Evolutionary conservation across 495 filamentous ascomycete species (phyloP).

Genomic region (Antarctomyces pellizariae): DNA sequence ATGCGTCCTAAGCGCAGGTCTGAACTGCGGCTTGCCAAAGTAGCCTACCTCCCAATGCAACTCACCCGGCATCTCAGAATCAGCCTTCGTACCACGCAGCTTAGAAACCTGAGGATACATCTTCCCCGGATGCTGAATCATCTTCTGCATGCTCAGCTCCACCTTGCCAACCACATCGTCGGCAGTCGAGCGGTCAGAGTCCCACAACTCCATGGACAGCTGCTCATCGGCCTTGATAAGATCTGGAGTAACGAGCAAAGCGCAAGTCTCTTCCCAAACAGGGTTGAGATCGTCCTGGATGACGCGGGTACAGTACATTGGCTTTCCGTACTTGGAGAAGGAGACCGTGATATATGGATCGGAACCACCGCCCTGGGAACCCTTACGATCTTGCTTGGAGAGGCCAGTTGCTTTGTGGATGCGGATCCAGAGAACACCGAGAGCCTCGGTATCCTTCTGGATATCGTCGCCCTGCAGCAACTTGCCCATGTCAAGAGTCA

Average conservation of each 20-base stretch:
- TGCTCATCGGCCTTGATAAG: constrained; percentile 84
- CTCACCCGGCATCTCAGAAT: constrained; percentile 75
- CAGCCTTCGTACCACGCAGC: constrained; percentile 55
- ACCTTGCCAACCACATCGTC: constrained; percentile 91
- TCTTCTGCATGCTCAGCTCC: constrained; percentile 75
- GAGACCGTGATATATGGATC: constrained; percentile 69
- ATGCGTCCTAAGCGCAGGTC: constrained; percentile 60
- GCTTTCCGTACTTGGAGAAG: constrained; percentile 76
- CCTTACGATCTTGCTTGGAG: constrained; percentile 75
- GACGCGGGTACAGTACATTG: constrained; percentile 90
- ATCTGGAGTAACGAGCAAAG: constrained; percentile 62
- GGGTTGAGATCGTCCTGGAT: constrained; percentile 90
- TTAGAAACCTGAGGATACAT: constrained; percentile 87
- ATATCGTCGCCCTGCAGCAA: constrained; percentile 79
- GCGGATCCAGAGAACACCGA: constrained; percentile 75
- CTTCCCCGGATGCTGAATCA: constrained; percentile 77
- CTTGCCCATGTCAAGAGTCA: constrained; percentile 77
- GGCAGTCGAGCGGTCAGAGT: constrained; percentile 67
- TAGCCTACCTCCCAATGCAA: constrained; percentile 91
- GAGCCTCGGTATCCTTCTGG: constrained; percentile 60
- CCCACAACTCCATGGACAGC: constrained; percentile 85
- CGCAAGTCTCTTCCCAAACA: constrained; percentile 78
- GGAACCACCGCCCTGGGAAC: constrained; percentile 67
- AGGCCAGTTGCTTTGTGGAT: constrained; percentile 73
- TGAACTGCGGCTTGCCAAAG: constrained; percentile 71